phyloP scores from a whole-genome alignment of 1,284 basidiomycete genomes.

The Agroathelia rolfsii region DNA sequence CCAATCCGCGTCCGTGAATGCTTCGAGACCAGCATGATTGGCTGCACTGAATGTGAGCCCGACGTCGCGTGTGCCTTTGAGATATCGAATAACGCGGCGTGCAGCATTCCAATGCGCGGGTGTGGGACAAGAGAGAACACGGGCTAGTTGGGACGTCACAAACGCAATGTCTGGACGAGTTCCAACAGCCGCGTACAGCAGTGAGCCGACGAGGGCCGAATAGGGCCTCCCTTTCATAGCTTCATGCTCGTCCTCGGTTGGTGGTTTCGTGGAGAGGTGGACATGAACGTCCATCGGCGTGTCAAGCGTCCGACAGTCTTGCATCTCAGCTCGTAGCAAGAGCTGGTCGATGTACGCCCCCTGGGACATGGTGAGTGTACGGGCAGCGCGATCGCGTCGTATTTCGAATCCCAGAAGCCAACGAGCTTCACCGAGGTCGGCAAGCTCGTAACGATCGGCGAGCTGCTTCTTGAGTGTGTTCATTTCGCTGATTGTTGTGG shows the following conservation, averaged over 20 bases:
- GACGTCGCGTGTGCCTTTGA: conserved; percentile 19
- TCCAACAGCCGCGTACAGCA: conserved; percentile 23
- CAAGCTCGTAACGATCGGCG: conserved; percentile 11
- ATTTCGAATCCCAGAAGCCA: conserved; percentile 21
- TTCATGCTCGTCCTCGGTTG: conserved; percentile 13
- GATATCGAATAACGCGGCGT: conserved; percentile 17
- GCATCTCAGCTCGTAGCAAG: conserved; percentile 15
- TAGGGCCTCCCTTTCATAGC: conserved; percentile 21
- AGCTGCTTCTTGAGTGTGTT: conserved; percentile 14
- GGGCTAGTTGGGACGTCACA: conserved; percentile 14
- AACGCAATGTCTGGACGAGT: conserved; percentile 24
- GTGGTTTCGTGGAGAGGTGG: conserved; percentile 13
- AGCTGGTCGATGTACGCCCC: conserved; percentile 18
- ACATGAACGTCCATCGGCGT: conserved; percentile 17
- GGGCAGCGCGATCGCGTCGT: conserved; percentile 7
- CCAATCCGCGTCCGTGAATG: conserved; percentile 19
- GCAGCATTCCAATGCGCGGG: conserved; percentile 18
- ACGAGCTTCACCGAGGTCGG: conserved; percentile 14
- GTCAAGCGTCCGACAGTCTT: conserved; percentile 12
- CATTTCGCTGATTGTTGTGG: conserved; percentile 5
- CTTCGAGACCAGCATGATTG: conserved; percentile 9
- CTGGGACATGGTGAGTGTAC: conserved; percentile 16
- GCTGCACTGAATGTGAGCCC: conserved; percentile 14
- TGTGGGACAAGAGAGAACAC: conserved; percentile 14
- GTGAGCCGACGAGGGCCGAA: conserved; percentile 17